Base-by-base conservation (phyloP, 202 grass and related monocot species). In the Panicum virgatum region DNA sequence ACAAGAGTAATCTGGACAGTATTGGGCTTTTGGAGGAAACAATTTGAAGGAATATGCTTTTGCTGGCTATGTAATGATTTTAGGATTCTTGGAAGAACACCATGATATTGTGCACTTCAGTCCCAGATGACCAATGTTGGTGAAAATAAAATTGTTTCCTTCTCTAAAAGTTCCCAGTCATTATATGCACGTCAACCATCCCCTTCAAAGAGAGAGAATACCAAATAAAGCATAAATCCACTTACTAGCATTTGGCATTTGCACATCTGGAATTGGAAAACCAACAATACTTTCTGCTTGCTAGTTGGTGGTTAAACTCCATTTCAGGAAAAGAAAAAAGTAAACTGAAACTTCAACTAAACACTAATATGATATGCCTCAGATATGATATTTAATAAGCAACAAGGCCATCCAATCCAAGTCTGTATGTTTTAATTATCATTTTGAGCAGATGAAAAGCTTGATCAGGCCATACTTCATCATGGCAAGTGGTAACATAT, bases 231-330 rank as follows among this genome's bases (percentile, higher is more conserved):
- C 26, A 58, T 36, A 42, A 39, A 68, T 38, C 11, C 29, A 83
- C n/a, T 65, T 39, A 48, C 46, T 78, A 19, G n/a, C n/a, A n/a
- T n/a, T n/a, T n/a, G n/a, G 16, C 5, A 40, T 60, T 47, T 26
- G 22, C 73, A 51, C 5, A 68, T 7, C 38, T 57, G 63, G n/a
- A 79, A 73, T 42, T 18, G 12, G 77, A 20, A 73, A 87, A 72
- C 25, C 22, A 56, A 43, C 6, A 29, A 7, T 11, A 72, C 3
- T 66, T 62, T 53, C 10, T 74, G 57, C 29, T 66, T 75, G 59
- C 6, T 44, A 58, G 22, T 66, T 51, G 32, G 75, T 39, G 4
- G 14, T 30, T 78, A 71, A 64, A 59, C 13, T 38, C 67, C 3
- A 12, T 72, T 87, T 18, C 27, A 29, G 48, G 10, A 34, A 25